Percentiles rank a stretch among this genome's conserved stretches.
Evolutionary conservation across 2,329 filamentous ascomycete species (phyloP).

Genomic region (Sporothrix variecibatus): DNA sequence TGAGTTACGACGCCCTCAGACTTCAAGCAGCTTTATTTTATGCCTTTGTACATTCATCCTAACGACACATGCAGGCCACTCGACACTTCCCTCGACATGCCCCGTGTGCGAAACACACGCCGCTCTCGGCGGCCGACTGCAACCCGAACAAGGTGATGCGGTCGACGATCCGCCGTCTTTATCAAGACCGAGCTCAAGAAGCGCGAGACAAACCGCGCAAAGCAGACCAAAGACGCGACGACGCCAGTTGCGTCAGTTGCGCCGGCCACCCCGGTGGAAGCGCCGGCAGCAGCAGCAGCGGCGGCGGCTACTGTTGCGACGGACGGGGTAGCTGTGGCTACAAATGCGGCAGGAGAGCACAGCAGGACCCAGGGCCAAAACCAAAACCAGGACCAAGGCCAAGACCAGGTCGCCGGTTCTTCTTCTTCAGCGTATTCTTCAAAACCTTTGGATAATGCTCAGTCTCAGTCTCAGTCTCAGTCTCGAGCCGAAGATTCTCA

Average conservation of each 20-base stretch:
- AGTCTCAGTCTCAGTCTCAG: slow-evolving; percentile 5
- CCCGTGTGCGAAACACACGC: slow-evolving; percentile 93
- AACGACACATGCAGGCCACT: slow-evolving; percentile 51
- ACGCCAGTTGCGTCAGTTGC: slow-evolving; percentile 37
- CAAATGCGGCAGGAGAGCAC: slow-evolving; percentile 25
- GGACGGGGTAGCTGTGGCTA: slow-evolving; percentile 22
- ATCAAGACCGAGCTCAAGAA: slow-evolving; percentile 91
- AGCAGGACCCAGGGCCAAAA: slow-evolving; percentile 10
- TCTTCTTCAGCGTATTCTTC: slow-evolving; percentile 24
- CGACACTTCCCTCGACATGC: slow-evolving; percentile 74
- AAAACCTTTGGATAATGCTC: slow-evolving; percentile 27
- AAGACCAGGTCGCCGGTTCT: slow-evolving; percentile 8
- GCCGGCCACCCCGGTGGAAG: slow-evolving; percentile 45
- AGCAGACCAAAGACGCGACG: slow-evolving; percentile 47
- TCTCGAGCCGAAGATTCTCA: slow-evolving; percentile 22
- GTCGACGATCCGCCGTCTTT: slow-evolving; percentile 85
- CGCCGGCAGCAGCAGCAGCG: slow-evolving; percentile 26
- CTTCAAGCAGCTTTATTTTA: not conserved
- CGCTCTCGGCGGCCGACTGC: slow-evolving; percentile 82
- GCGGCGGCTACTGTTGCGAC: slow-evolving; percentile 1
- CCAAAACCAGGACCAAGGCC: not conserved
- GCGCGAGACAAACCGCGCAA: slow-evolving; percentile 64
- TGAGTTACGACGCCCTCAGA: slow-evolving; percentile 48
- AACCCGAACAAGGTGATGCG: slow-evolving; percentile 88
- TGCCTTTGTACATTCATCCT: not conserved